phyloP scores from a whole-genome alignment of 2,329 filamentous ascomycete genomes.

The Coleophoma eucalyptorum region DNA sequence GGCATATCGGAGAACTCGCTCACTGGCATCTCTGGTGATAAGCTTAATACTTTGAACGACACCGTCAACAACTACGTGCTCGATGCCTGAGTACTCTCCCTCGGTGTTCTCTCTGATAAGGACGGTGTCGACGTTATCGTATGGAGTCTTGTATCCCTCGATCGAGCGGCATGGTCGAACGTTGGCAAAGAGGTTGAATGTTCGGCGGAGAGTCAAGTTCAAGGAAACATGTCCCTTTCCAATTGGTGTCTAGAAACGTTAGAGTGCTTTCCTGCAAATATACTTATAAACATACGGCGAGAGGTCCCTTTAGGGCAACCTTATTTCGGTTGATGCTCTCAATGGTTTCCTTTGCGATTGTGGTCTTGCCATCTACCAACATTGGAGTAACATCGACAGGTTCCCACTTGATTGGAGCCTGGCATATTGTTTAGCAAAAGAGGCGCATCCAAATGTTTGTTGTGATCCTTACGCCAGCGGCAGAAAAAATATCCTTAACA shows the following conservation, averaged over 20 bases:
- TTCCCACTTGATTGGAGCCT: constrained; percentile 96
- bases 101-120: constrained; percentile 99
- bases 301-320: constrained; percentile 95
- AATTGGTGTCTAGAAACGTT: constrained; percentile 68
- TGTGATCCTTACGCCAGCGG: constrained; percentile 68
- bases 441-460: constrained; percentile 1
- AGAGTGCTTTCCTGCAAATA: constrained; percentile 11
- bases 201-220: constrained; percentile 96
- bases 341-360: constrained; percentile 90
- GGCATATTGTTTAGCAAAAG: constrained; percentile 18
- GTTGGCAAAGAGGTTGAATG: constrained; percentile 99
- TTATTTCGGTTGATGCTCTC: constrained; percentile 92
- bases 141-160: constrained; percentile 96
- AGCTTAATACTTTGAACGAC: constrained; percentile 99
- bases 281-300: constrained; percentile 64
- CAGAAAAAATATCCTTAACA: constrained; percentile 97
- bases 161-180: constrained; percentile 96
- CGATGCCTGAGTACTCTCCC: constrained; percentile 98
- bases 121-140: constrained; percentile 94
- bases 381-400: constrained; percentile 92
- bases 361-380: constrained; percentile 91
- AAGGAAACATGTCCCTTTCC: constrained; percentile 99
- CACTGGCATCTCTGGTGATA: constrained; percentile 90
- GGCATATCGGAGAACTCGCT: constrained; percentile 93
- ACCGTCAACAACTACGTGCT: constrained; percentile 96